A percentile compares a stretch with the other conserved stretches of the same genome.
Evolutionary conservation across 345 rosid species (phyloP).

Genomic region (Pseudoturritis turrita): DNA sequence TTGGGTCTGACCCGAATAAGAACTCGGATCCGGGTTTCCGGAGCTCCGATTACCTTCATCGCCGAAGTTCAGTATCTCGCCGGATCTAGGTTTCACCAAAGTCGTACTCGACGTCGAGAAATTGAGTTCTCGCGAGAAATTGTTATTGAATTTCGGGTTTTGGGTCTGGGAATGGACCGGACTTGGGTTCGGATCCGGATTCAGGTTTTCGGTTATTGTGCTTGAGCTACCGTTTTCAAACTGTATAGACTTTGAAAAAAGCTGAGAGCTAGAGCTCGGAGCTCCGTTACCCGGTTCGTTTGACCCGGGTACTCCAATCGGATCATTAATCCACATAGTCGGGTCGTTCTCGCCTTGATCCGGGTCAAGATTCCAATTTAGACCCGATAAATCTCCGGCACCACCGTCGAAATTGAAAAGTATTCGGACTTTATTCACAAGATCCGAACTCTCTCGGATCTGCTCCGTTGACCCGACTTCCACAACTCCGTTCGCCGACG

Average conservation of each 20-base stretch:
- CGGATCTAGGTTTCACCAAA: slow-evolving; percentile 62
- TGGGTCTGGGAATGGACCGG: slow-evolving; percentile 31
- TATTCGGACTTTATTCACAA: slow-evolving; percentile 65
- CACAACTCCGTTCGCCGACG: slow-evolving; percentile 81
- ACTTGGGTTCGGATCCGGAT: slow-evolving; percentile 29
- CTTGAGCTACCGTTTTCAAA: slow-evolving; percentile 41
- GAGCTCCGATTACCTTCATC: slow-evolving; percentile 57
- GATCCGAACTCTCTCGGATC: slow-evolving; percentile 74
- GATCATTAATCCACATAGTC: slow-evolving; percentile 76
- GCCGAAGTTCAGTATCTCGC: slow-evolving; percentile 73
- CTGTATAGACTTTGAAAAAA: slow-evolving; percentile 34
- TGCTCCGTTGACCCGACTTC: slow-evolving; percentile 86
- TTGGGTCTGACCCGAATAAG: slow-evolving; percentile 48
- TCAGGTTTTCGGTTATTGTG: slow-evolving; percentile 33
- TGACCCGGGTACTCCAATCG: slow-evolving; percentile 34
- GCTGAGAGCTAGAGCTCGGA: slow-evolving; percentile 30
- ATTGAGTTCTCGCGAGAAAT: slow-evolving; percentile 55
- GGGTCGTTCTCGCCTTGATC: slow-evolving; percentile 92
- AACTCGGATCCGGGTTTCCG: slow-evolving; percentile 26
- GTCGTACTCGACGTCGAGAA: slow-evolving; percentile 60
- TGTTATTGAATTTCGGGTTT: slow-evolving; percentile 23
- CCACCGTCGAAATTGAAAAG: slow-evolving; percentile 60
- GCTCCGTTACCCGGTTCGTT: slow-evolving; percentile 22
- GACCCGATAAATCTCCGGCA: slow-evolving; percentile 44
- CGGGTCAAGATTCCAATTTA: slow-evolving; percentile 45